A percentile compares a stretch with the other conserved stretches of the same genome.
Evolutionary conservation across 495 filamentous ascomycete species (phyloP).

Genomic region (Pyrenopolyporus hunteri): DNA sequence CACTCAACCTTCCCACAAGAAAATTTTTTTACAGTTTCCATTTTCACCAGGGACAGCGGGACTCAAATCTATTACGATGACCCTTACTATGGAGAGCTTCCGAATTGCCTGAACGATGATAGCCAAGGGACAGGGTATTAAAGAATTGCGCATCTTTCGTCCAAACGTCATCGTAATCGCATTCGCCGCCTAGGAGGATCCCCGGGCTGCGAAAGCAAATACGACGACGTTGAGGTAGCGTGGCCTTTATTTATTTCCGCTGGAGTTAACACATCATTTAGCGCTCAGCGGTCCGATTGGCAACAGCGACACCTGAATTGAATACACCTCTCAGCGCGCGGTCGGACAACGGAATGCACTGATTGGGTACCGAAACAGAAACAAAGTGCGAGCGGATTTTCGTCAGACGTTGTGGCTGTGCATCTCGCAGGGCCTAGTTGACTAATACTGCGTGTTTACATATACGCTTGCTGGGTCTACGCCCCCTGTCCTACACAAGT

Average conservation of each 20-base stretch:
- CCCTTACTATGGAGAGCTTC: slow-evolving; percentile 24
- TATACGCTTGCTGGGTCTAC: slow-evolving; percentile 16
- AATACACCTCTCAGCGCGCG: slow-evolving; percentile 15
- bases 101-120: slow-evolving; percentile 31
- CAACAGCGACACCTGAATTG: slow-evolving; percentile 22
- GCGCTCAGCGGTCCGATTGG: slow-evolving; percentile 10
- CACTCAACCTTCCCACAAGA: slow-evolving; percentile 27
- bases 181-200: slow-evolving; percentile 30
- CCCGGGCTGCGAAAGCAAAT: slow-evolving; percentile 15
- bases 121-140: slow-evolving; percentile 29
- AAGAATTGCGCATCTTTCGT: slow-evolving; percentile 12
- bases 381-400: slow-evolving; percentile 43
- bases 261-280: slow-evolving; percentile 13
- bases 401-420: slow-evolving; percentile 43
- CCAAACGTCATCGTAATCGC: slow-evolving; percentile 33
- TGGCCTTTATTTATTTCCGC: slow-evolving; percentile 21
- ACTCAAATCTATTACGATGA: slow-evolving; percentile 30
- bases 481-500: slow-evolving; percentile 23
- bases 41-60: slow-evolving; percentile 19
- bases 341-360: slow-evolving; percentile 18
- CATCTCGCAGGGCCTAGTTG: slow-evolving; percentile 6
- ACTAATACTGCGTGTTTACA: slow-evolving; percentile 22
- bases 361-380: slow-evolving; percentile 34
- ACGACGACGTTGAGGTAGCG: slow-evolving; percentile 29
- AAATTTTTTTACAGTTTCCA: slow-evolving; percentile 23